Evolutionary conservation across 75 land plant genomes (phyloP).

Genomic region (Sequoiadendron giganteum): DNA sequence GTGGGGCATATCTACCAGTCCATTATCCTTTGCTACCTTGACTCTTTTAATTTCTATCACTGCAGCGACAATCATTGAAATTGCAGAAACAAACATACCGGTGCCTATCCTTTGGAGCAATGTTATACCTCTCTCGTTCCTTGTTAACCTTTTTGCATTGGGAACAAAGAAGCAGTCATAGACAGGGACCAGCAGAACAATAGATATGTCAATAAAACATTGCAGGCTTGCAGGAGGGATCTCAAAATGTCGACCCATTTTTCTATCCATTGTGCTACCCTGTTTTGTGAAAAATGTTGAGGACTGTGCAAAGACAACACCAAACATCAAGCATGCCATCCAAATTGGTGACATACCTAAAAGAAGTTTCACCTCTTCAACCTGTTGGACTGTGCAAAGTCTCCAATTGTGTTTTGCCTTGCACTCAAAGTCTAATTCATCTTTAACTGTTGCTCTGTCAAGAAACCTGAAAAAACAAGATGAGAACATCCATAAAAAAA

Average conservation of each 20-base stretch:
- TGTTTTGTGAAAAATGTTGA: slow-evolving; percentile 86
- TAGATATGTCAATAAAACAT: slow-evolving; percentile 58
- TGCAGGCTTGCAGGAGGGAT: slow-evolving; percentile 90
- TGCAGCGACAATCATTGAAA: slow-evolving; percentile 83
- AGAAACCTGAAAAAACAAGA: slow-evolving; percentile 24
- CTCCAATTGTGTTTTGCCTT: slow-evolving; percentile 12
- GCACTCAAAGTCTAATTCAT: not conserved
- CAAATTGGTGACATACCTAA: slow-evolving; percentile 71
- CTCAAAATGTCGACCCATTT: slow-evolving; percentile 47
- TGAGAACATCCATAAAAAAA: not conserved
- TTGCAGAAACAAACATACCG: slow-evolving; percentile 71
- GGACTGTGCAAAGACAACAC: slow-evolving; percentile 81
- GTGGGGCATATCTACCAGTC: slow-evolving; percentile 10
- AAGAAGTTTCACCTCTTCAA: slow-evolving; percentile 45
- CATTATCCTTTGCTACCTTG: slow-evolving; percentile 16
- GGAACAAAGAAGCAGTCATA: slow-evolving; percentile 81
- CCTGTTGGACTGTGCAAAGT: slow-evolving; percentile 23
- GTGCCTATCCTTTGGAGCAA: slow-evolving; percentile 84
- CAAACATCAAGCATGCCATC: slow-evolving; percentile 69
- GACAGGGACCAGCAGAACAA: slow-evolving; percentile 71
- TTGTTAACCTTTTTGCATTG: slow-evolving; percentile 28
- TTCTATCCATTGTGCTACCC: slow-evolving; percentile 73
- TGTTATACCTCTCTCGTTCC: slow-evolving; percentile 57
- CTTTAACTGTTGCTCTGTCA: slow-evolving; percentile 37
- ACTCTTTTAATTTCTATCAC: slow-evolving; percentile 52